phyloP scores from a whole-genome alignment of 306 rosid genomes.

The Vicia sativa region DNA sequence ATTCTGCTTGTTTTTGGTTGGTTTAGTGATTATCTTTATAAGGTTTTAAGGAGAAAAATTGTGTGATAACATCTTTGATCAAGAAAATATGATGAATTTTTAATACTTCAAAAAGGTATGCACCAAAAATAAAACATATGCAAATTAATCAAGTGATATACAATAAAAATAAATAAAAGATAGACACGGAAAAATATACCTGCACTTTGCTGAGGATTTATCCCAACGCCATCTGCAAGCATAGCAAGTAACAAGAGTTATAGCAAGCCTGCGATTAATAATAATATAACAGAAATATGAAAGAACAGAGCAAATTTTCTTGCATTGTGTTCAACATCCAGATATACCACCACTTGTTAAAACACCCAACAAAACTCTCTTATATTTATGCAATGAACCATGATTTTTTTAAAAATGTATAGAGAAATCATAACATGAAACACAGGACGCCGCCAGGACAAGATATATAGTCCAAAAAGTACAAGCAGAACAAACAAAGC shows the following conservation, averaged over 20 bases:
- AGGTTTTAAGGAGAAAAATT: neutral
- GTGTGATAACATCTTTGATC: neutral
- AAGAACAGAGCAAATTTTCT: neutral
- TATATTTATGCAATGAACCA: neutral
- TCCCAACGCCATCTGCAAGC: constrained; percentile 92
- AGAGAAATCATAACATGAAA: neutral
- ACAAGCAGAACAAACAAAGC: neutral
- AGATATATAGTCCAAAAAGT: neutral
- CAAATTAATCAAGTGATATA: neutral
- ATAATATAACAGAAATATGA: constrained; percentile 2
- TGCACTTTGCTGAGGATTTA: constrained; percentile 98
- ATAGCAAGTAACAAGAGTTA: constrained; percentile 30
- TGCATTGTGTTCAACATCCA: neutral
- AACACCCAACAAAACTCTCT: neutral
- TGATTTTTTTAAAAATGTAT: neutral
- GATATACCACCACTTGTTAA: neutral
- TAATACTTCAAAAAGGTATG: constrained; percentile 1
- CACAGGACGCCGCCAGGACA: neutral
- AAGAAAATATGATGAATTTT: constrained; percentile 13
- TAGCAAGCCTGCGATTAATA: constrained; percentile 10
- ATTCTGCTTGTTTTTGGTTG: neutral
- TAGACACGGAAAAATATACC: constrained; percentile 65
- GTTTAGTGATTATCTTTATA: neutral
- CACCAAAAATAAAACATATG: neutral
- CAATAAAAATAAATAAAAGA: neutral